Evolutionary conservation across 805 yeast species (phyloP), one percentile per base, ranked within the genome.

Genomic region (Helenozyma rhizophorensis): DNA sequence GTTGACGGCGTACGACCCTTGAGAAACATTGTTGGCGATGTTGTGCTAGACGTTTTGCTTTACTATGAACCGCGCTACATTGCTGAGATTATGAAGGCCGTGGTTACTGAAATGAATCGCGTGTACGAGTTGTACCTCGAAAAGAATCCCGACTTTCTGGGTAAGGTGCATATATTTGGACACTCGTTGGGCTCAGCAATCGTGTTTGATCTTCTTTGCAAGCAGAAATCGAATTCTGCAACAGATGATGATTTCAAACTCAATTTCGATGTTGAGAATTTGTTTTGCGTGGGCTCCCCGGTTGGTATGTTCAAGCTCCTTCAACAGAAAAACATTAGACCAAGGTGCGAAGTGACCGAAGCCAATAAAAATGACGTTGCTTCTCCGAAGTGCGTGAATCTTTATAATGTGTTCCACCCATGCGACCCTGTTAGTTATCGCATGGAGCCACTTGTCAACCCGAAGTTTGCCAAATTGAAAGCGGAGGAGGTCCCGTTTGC

Each of bases 141-240:
- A 32, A 61, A 72, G 29, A 78, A 89, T 43, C 94, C 95, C 0
- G 58, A 68, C 13, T 85, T 84, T 56, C 65, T 77, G n/a, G 96
- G 96, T 0, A 75, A 80, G 43, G 79, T 90, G 1, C 88, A 90
- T 45, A 56, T 90, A 2, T 62, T 88, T 38, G 97, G 96, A 1
- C 98, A 90, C 56, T 90, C 97, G 0, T 62, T 90, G 22, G 98
- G 98, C 0, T 82, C 95, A 3, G 83, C 90, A 0, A 83, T 90
- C 22, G 66, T 80, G 2, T 80, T 87, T 42, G 97, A 90, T 56
- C 65, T 90, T 19, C 56, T 89, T 18, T 60, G 79, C 8, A 51
- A 60, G 12, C 82, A 76, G 44, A 68, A 65, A 2, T 60, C 17
- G 3, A 17, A 17, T 8, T 5, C 5, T 17, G 19, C 8, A 6